Percentiles rank a stretch among this genome's conserved stretches.
Evolutionary conservation across 2,329 filamentous ascomycete species (phyloP).

Genomic region (Talaromyces funiculosus): DNA sequence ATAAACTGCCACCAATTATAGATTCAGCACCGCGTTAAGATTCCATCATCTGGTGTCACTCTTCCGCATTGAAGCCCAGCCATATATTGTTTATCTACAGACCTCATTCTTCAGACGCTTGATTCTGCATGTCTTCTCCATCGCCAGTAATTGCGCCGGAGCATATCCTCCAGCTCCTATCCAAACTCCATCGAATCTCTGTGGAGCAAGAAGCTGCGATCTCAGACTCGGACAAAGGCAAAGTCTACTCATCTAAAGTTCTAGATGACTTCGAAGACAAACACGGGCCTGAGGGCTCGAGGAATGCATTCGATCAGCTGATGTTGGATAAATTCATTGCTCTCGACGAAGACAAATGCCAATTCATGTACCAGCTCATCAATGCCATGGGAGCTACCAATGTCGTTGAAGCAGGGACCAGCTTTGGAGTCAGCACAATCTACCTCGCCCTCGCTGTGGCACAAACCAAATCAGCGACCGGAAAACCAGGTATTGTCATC

Average conservation of each 20-base stretch:
- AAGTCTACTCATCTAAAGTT: constrained; percentile 19
- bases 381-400: constrained; percentile 20
- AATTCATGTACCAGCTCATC: constrained; percentile 32
- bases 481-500: constrained; percentile 29
- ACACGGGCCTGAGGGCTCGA: not conserved
- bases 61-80: too few relatives aligned
- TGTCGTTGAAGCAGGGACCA: constrained; percentile 37
- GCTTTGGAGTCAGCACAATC: constrained; percentile 40
- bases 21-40: too few relatives aligned
- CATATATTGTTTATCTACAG: too few relatives aligned
- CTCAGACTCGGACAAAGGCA: constrained; percentile 15
- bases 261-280: constrained; percentile 17
- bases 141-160: constrained; percentile 14
- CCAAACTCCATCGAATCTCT: constrained; percentile 19
- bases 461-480: constrained; percentile 19
- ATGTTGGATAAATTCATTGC: constrained; percentile 40
- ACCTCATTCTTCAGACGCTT: too few relatives aligned
- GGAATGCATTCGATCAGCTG: constrained; percentile 19
- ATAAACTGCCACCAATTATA: too few relatives aligned
- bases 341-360: constrained; percentile 36
- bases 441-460: constrained; percentile 38
- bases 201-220: constrained; percentile 21
- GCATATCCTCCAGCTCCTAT: constrained; percentile 20
- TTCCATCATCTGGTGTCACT: too few relatives aligned
- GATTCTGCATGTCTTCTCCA: not conserved